Conservation (phyloP, 2,329 filamentous ascomycete genomes). For the Fusarium sp. region DNA sequence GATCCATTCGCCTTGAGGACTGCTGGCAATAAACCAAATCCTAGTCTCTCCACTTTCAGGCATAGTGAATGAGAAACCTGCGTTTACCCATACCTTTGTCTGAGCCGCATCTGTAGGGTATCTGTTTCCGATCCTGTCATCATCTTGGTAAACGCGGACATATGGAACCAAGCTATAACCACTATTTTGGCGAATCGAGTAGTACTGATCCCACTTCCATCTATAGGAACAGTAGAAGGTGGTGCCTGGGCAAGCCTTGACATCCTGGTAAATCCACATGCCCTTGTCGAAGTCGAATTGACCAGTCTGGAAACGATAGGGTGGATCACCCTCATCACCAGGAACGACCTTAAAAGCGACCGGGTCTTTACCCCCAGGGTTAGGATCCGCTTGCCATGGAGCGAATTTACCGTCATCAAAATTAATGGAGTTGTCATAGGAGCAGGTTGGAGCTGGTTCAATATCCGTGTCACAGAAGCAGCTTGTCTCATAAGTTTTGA, state of each 20-base stretch:
- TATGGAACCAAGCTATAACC: background rate
- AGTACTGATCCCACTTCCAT: constrained; percentile 19
- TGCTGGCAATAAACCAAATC: constrained; percentile 18
- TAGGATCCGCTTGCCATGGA: background rate
- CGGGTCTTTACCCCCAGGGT: background rate
- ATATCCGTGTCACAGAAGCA: constrained; percentile 14
- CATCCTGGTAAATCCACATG: constrained; percentile 1
- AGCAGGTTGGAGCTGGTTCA: background rate
- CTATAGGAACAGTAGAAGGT: background rate
- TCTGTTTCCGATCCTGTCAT: background rate
- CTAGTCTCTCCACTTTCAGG: background rate
- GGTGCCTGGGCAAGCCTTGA: background rate
- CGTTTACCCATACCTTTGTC: background rate
- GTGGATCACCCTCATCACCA: background rate
- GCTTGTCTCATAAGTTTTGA: background rate
- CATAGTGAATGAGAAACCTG: background rate
- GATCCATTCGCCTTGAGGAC: constrained; percentile 7
- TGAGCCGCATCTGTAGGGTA: background rate
- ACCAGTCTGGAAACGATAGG: background rate
- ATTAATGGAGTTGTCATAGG: background rate
- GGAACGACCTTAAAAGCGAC: background rate
- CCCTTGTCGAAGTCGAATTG: constrained; percentile 1
- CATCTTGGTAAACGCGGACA: constrained; percentile 3
- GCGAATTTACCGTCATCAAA: background rate
- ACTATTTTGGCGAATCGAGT: fast-evolving